Evolutionary conservation across 495 filamentous ascomycete species (phyloP).

Genomic region (Penicillium arizonense): DNA sequence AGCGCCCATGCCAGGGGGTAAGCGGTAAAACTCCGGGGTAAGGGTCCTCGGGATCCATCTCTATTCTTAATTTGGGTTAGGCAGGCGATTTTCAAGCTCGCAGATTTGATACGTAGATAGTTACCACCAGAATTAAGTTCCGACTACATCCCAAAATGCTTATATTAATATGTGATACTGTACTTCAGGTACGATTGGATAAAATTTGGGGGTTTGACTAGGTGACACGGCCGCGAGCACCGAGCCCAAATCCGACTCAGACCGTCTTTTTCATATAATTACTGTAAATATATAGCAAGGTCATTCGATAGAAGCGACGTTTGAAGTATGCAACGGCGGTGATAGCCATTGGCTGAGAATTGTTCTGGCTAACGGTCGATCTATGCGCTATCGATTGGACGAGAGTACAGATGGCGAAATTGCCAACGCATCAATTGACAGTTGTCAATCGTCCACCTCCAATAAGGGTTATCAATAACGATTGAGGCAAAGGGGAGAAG

Average conservation of each 20-base stretch:
- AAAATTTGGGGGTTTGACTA: conserved; percentile 1
- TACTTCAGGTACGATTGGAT: neutral
- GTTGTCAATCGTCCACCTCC: conserved; percentile 3
- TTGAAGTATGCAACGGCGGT: neutral
- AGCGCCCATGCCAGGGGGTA: conserved; percentile 31
- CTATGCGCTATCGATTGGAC: conserved; percentile 7
- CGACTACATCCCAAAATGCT: neutral
- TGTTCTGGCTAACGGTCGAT: conserved; percentile 1
- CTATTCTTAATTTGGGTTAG: neutral
- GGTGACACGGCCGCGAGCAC: neutral
- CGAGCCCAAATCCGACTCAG: neutral
- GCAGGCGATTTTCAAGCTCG: neutral
- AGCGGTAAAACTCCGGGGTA: conserved; percentile 24
- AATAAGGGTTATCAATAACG: neutral
- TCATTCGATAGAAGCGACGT: neutral
- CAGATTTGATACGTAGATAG: conserved; percentile 1
- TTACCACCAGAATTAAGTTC: neutral
- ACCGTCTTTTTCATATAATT: conserved; percentile 4
- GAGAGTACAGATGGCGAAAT: neutral
- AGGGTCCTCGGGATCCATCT: neutral
- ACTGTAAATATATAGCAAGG: neutral
- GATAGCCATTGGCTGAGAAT: neutral
- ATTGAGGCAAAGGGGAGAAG: no score
- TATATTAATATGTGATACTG: neutral
- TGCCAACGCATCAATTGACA: conserved; percentile 12